Evolutionary conservation across 306 rosid genomes (phyloP).

Genomic region (Medicago ruthenica): DNA sequence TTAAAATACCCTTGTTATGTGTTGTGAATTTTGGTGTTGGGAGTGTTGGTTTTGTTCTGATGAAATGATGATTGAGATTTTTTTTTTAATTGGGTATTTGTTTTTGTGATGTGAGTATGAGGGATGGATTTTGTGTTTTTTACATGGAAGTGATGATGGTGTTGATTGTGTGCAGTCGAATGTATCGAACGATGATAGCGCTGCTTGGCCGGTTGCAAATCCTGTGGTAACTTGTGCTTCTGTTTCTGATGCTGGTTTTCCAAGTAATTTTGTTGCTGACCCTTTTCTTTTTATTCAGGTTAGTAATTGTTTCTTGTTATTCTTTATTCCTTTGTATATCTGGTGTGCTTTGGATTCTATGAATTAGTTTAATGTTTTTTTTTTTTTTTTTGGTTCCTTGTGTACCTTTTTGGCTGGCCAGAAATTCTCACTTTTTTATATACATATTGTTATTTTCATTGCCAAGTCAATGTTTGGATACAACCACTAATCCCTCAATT

Average conservation of each 20-base stretch:
- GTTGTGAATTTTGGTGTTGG: neutral
- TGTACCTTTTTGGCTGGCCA: constrained; percentile 18
- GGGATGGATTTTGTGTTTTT: constrained; percentile 18
- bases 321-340: constrained; percentile 29
- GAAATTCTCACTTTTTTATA: constrained; percentile 11
- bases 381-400: constrained; percentile 20
- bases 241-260: constrained; percentile 85
- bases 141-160: constrained; percentile 37
- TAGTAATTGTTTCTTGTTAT: constrained; percentile 34
- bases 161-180: constrained; percentile 60
- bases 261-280: constrained; percentile 97
- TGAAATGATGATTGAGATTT: neutral
- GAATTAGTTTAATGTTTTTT: constrained; percentile 14
- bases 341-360: constrained; percentile 42
- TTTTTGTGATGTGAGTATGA: constrained; percentile 29
- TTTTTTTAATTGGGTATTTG: neutral
- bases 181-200: constrained; percentile 71
- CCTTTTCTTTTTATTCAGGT: constrained; percentile 94
- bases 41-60: neutral
- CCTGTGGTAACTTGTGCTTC: constrained; percentile 96
- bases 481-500: constrained; percentile 6
- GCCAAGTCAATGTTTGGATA: constrained; percentile 38
- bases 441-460: neutral
- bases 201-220: constrained; percentile 98
- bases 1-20: neutral